Conservation (phyloP, 2,329 filamentous ascomycete species). For the Cyclaneusma minus region DNA sequence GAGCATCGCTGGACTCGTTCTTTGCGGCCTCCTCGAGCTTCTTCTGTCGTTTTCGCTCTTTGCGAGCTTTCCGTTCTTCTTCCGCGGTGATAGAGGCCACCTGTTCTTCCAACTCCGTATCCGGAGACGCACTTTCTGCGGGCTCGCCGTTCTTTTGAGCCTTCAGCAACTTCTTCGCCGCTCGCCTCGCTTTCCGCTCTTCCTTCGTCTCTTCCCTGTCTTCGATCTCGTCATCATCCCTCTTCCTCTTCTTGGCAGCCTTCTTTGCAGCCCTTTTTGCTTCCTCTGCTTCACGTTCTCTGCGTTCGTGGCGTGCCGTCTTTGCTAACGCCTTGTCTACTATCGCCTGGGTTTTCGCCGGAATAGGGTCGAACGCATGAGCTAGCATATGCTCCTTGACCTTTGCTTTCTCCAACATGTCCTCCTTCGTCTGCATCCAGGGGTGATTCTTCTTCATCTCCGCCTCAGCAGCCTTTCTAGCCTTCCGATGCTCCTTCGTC, state of each 20-base stretch:
- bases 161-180: slow-evolving; percentile 14
- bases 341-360: slow-evolving; percentile 8
- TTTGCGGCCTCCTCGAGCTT: slow-evolving; percentile 12
- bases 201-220: slow-evolving; percentile 18
- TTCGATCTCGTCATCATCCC: slow-evolving; percentile 8
- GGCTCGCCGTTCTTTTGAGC: slow-evolving; percentile 10
- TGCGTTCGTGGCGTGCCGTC: slow-evolving; percentile 2
- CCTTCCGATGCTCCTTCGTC: slow-evolving; percentile 19
- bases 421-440: too few relatives aligned
- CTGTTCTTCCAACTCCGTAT: slow-evolving; percentile 8
- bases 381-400: slow-evolving; percentile 1
- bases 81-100: slow-evolving; percentile 4
- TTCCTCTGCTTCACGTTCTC: neutral
- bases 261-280: slow-evolving; percentile 8
- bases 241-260: slow-evolving; percentile 8
- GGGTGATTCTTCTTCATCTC: slow-evolving; percentile 5
- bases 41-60: slow-evolving; percentile 21
- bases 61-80: slow-evolving; percentile 17
- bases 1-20: slow-evolving; percentile 6
- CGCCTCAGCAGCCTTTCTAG: slow-evolving; percentile 21
- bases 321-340: slow-evolving; percentile 1
- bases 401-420: too few relatives aligned
- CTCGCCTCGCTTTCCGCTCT: slow-evolving; percentile 22
- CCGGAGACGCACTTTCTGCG: slow-evolving; percentile 1
- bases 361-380: too few relatives aligned